A percentile compares a stretch with the other conserved stretches of the same genome.
phyloP scores from a whole-genome alignment of 768 basidiomycete species.

The Steccherinum ochraceum region DNA sequence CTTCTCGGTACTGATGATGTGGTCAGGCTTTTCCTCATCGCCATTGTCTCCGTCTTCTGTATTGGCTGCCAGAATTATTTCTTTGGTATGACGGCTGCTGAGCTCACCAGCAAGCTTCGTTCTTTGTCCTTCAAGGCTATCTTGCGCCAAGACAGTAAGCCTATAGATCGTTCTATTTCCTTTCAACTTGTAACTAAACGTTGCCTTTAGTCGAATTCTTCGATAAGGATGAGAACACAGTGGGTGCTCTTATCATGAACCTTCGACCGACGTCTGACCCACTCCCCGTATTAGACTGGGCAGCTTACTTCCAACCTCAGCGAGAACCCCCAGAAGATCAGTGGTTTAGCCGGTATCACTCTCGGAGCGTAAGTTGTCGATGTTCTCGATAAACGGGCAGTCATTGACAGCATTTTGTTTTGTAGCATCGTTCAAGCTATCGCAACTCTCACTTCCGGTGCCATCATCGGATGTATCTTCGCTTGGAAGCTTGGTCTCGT shows the following conservation, averaged over 20 bases:
- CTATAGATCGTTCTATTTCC: neutral
- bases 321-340: slow-evolving; percentile 86
- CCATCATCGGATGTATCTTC: slow-evolving; percentile 70
- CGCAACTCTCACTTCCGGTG: slow-evolving; percentile 65
- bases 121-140: slow-evolving; percentile 71
- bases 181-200: slow-evolving; percentile 2
- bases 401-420: neutral
- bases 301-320: slow-evolving; percentile 72
- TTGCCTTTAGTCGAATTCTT: slow-evolving; percentile 66
- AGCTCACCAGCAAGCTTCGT: slow-evolving; percentile 65
- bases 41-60: slow-evolving; percentile 54
- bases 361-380: slow-evolving; percentile 57
- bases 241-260: slow-evolving; percentile 40
- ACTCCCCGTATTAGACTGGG: slow-evolving; percentile 50
- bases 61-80: slow-evolving; percentile 68
- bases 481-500: slow-evolving; percentile 82
- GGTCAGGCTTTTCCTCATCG: slow-evolving; percentile 58
- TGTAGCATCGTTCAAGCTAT: slow-evolving; percentile 69
- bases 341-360: slow-evolving; percentile 82
- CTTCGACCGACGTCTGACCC: neutral
- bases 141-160: slow-evolving; percentile 80
- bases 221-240: slow-evolving; percentile 79
- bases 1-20: neutral
- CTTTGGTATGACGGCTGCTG: slow-evolving; percentile 64
- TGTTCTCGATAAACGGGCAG: neutral